Evolutionary conservation across 306 rosid species (phyloP).

Genomic region (Chamaecrista fasciculata): DNA sequence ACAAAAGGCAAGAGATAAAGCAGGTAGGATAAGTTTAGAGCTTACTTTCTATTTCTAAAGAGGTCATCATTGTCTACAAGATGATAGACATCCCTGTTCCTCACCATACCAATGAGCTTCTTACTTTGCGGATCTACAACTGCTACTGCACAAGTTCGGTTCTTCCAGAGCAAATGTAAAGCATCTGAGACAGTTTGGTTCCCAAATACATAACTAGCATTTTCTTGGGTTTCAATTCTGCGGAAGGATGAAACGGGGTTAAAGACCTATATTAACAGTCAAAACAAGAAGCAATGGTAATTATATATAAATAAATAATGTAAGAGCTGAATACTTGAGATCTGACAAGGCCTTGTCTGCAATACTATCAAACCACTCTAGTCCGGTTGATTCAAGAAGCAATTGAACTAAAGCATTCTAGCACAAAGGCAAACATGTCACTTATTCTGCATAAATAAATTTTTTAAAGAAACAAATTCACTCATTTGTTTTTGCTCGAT

Average conservation of each 20-base stretch:
- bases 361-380: conserved; percentile 60
- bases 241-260: conserved; percentile 9
- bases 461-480: neutral
- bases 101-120: conserved; percentile 58
- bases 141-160: conserved; percentile 42
- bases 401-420: conserved; percentile 52
- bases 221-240: conserved; percentile 57
- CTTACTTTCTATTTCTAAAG: conserved; percentile 45
- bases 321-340: conserved; percentile 42
- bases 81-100: conserved; percentile 45
- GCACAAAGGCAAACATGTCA: conserved; percentile 27
- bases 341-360: conserved; percentile 51
- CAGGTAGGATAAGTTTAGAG: neutral
- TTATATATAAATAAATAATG: neutral
- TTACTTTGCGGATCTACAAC: conserved; percentile 42
- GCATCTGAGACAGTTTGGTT: conserved; percentile 62
- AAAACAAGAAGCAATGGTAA: neutral
- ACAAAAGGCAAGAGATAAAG: neutral
- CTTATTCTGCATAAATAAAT: neutral
- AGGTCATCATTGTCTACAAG: conserved; percentile 45
- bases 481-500: neutral
- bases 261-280: neutral
- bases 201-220: conserved; percentile 43
- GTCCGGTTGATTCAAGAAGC: conserved; percentile 65
- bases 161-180: conserved; percentile 43